Conservation (phyloP, 179 eudicot genomes). For the Corrigiola litoralis region DNA sequence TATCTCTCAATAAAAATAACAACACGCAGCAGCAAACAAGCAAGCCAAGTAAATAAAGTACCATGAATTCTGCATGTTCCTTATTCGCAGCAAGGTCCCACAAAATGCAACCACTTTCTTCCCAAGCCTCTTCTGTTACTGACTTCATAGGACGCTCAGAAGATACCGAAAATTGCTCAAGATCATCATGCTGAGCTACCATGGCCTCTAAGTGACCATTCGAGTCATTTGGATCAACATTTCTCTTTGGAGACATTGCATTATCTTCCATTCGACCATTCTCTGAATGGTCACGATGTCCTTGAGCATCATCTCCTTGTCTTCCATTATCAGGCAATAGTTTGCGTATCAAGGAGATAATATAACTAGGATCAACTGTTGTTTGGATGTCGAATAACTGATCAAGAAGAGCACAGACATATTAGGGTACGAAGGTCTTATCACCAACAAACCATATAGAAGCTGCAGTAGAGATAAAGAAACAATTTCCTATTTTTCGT, state of each 20-base stretch:
- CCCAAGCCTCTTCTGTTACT: conserved; percentile 65
- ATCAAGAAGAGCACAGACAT: conserved; percentile 12
- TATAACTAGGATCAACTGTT: conserved; percentile 86
- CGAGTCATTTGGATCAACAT: conserved; percentile 18
- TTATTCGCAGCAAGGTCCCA: conserved; percentile 94
- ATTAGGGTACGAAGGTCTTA: neutral
- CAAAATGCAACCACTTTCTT: conserved; percentile 82
- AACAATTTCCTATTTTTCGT: neutral
- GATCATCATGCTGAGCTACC: conserved; percentile 32
- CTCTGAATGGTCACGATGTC: conserved; percentile 25
- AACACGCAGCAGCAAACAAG: neutral
- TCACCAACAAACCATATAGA: neutral
- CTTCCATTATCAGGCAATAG: conserved; percentile 54
- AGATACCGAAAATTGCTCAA: conserved; percentile 14
- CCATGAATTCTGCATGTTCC: conserved; percentile 90
- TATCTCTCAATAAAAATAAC: neutral
- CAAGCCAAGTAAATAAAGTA: conserved; percentile 22
- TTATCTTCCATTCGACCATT: conserved; percentile 26
- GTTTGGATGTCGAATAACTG: conserved; percentile 87
- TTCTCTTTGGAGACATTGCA: conserved; percentile 13
- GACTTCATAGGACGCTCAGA: conserved; percentile 19
- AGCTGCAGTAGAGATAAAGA: neutral
- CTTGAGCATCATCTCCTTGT: conserved; percentile 20
- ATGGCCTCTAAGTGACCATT: conserved; percentile 32
- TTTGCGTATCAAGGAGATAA: conserved; percentile 88